Percentiles rank a stretch among this genome's conserved stretches.
Evolutionary conservation across 1,284 basidiomycete genomes (phyloP).

Genomic region (Takashimella koratensis): DNA sequence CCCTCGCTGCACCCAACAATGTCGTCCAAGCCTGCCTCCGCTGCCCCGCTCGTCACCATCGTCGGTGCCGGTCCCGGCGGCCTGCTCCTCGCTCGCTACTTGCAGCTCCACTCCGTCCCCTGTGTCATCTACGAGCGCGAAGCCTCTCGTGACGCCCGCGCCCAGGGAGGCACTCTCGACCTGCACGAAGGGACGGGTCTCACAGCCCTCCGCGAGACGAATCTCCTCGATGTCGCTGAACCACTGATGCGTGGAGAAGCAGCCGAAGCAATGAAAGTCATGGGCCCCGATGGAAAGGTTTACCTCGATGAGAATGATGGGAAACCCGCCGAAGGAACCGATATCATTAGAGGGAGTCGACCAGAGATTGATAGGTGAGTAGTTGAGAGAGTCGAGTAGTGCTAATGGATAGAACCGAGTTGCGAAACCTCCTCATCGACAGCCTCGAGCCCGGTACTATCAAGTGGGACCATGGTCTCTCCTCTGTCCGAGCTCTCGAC

Average conservation of each 20-base stretch:
- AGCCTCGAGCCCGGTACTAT: constrained; percentile 28
- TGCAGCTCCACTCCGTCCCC: constrained; percentile 39
- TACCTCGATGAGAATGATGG: constrained; percentile 15
- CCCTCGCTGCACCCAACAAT: no score
- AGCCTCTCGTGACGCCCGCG: constrained; percentile 29
- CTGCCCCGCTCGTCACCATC: constrained; percentile 21
- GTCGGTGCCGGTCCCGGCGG: constrained; percentile 50
- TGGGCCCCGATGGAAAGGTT: constrained; percentile 14
- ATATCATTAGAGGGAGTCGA: constrained; percentile 6
- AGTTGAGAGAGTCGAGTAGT: not conserved
- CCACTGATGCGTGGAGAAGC: constrained; percentile 7
- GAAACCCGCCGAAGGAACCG: not conserved
- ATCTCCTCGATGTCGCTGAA: constrained; percentile 32
- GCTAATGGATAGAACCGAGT: constrained; percentile 19
- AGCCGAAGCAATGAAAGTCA: constrained; percentile 18
- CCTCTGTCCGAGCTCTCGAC: constrained; percentile 13
- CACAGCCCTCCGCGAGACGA: constrained; percentile 32
- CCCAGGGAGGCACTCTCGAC: constrained; percentile 51
- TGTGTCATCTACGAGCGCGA: constrained; percentile 48
- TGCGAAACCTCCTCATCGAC: constrained; percentile 33
- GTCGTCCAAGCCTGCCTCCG: not conserved
- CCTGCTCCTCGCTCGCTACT: constrained; percentile 47
- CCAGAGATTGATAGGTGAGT: constrained; percentile 35
- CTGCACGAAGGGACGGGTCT: constrained; percentile 47
- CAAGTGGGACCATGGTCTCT: constrained; percentile 32